Conservation (phyloP, 2,329 filamentous ascomycete genomes). For the Nakataea oryzae region DNA sequence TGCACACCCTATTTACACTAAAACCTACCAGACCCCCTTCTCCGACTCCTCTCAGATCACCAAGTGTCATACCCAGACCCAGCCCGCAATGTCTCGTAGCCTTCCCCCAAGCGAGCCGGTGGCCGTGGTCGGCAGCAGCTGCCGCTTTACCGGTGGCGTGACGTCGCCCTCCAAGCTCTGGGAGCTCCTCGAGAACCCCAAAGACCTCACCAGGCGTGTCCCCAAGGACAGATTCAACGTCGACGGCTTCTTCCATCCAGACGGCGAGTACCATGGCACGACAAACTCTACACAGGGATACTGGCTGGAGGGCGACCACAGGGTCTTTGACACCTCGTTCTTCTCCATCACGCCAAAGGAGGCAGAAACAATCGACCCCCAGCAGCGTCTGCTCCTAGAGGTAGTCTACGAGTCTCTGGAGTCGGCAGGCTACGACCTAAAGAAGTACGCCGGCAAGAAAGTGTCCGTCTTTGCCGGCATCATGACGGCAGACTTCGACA, state of each 20-base stretch:
- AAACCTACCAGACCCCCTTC: neutral
- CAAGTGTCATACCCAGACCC: too few relatives aligned
- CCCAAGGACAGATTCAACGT: conserved; percentile 18
- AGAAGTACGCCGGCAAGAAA: conserved; percentile 20
- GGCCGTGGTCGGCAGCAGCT: conserved; percentile 17
- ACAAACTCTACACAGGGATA: conserved; percentile 21
- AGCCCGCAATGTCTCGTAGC: conserved; percentile 6
- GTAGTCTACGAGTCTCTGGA: conserved; percentile 26
- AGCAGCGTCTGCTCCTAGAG: conserved; percentile 23
- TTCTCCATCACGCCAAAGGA: conserved; percentile 26
- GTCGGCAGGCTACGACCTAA: conserved; percentile 21
- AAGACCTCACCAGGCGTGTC: conserved; percentile 15
- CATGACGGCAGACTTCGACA: conserved; percentile 26
- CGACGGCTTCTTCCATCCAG: conserved; percentile 18
- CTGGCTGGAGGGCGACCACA: conserved; percentile 19
- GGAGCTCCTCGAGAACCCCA: conserved; percentile 16
- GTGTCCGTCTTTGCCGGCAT: conserved; percentile 28
- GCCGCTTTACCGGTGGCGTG: conserved; percentile 20
- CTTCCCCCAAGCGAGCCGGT: conserved; percentile 13
- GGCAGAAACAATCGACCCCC: conserved; percentile 24
- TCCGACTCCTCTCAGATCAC: neutral
- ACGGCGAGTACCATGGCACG: conserved; percentile 21
- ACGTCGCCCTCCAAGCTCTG: conserved; percentile 20
- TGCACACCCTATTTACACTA: too few relatives aligned
- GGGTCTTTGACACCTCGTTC: conserved; percentile 24